Base-by-base conservation (phyloP, 441 rosid genomes). In the Lepidium campestre region DNA sequence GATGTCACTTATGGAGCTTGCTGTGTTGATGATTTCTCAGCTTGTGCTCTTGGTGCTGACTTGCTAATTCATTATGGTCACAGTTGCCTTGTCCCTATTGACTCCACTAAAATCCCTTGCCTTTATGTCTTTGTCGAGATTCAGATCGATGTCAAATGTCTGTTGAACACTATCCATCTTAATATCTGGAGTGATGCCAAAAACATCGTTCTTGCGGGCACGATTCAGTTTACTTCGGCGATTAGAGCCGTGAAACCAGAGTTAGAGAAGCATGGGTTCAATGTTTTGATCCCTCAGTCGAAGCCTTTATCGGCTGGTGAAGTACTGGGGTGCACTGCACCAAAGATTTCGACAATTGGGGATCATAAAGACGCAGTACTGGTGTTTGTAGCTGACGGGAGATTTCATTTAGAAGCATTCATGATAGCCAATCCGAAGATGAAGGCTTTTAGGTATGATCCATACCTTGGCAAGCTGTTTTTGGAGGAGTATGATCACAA, bases 1-100 rank as follows among this genome's bases (percentile, higher is more conserved):
- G 96, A 91, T 59, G 97, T 91, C 9, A 89, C 97, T 17, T 93
- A 87, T 54, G 96, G 96, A 18, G 97, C 96, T 3, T 93, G 97
- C 73, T 93, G 99, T 78, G 83, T 89, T 17, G 97, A 93, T 46
- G 97, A 91, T 74, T 78, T 84, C 72, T 80, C 97, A 0, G 95
- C 97, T 37, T 20, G 65, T 44, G 87, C 99, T 3, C 78, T 93
- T n/a, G 79, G 83, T 10, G 93, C 93, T 14, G 96, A 93, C 72
- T 78, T 93, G 46, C 81, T 93, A 7, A 88, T 93, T 20, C 99
- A 91, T 62, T 93, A 89, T 55, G 99, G 97, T 22, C 99, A 91
- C 45, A 89, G 96, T 36, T 93, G 99, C 62, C 84, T 93, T 31
- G 92, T 91, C 4, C 99, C 97, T 4, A 86, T 93, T 1, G 93